Evolutionary conservation across 257 asterid species (phyloP), one percentile per base, ranked within the genome.

Genomic region (Nicotiana knightiana): DNA sequence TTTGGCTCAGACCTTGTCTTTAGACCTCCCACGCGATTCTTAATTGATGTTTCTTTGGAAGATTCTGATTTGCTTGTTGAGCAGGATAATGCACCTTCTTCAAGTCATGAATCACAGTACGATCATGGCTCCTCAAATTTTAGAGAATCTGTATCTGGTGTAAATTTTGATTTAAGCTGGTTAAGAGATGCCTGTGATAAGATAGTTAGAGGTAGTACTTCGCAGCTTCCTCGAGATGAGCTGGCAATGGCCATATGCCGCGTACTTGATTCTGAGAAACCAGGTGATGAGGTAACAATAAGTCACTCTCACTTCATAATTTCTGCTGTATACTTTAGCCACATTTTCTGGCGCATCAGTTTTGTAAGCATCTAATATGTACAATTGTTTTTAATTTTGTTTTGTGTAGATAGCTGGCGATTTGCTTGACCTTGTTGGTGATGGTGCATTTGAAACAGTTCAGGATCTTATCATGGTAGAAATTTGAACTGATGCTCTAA

Each of bases 341-440:
- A 48, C 58, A 77, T 63, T 32, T 32, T 78, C 66, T 82, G 54
- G 65, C 54, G 61, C 76, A 67, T 37, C 79, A 67, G 53, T 81
- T 84, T 70, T 76, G 80, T 76, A n/a, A 51, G 28, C 83, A 67
- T 68, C 86, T 48, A 51, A 75, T 75, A 26, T 75, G 43, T 75
- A 6, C 15, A 12, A 77, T 76, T 67, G 77, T 76, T 63, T 83
- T 54, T 63, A 43, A 75, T 76, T 24, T 90, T 75, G 33, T 83
- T 82, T 82, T 28, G 48, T 86, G 82, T 61, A 96, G 99, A 88
- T 96, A 81, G 99, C 97, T 81, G 98, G 95, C 32, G 97, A 96
- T 86, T 89, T 96, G 87, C 91, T 96, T 92, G 99, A 96, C 91
- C 94, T 96, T 86, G 95, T 92, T 77, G 99, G 99, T 81, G 99